Conservation (phyloP, 2,329 filamentous ascomycete species). For the Aspergillus sergii region DNA sequence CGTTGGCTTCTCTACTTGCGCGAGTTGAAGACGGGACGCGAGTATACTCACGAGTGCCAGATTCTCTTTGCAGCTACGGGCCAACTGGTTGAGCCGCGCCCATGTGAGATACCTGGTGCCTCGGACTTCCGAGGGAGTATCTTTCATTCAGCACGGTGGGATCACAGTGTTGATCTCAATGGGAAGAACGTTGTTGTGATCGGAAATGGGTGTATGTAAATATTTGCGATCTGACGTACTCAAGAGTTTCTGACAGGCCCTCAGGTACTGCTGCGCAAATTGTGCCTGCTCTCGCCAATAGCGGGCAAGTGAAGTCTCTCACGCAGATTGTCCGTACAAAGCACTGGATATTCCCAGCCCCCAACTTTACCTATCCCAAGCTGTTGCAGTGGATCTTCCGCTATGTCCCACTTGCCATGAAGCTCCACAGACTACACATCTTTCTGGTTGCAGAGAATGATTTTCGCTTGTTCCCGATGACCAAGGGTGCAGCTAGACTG, state of each 20-base stretch:
- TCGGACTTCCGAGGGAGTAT: conserved; percentile 24
- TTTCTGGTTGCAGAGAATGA: conserved; percentile 31
- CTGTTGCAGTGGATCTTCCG: conserved; percentile 52
- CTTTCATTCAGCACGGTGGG: conserved; percentile 32
- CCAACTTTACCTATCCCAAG: conserved; percentile 48
- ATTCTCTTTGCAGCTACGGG: conserved; percentile 57
- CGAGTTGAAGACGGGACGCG: conserved; percentile 24
- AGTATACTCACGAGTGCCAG: conserved; percentile 47
- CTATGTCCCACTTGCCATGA: conserved; percentile 49
- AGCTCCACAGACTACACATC: conserved; percentile 38
- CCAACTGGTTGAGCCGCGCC: conserved; percentile 55
- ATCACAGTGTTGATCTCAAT: conserved; percentile 24
- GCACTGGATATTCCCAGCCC: conserved; percentile 57
- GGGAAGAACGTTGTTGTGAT: conserved; percentile 32
- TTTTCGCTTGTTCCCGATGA: too few relatives aligned
- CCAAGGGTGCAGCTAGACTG: too few relatives aligned
- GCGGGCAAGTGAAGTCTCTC: conserved; percentile 53
- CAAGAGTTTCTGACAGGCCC: neutral
- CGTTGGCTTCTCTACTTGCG: conserved; percentile 47
- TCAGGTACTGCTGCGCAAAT: conserved; percentile 29
- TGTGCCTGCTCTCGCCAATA: conserved; percentile 26
- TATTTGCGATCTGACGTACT: neutral
- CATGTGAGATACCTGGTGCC: conserved; percentile 38
- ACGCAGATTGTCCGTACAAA: conserved; percentile 60
- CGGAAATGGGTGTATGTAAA: conserved; percentile 36